Evolutionary conservation across 2,329 filamentous ascomycete genomes (phyloP).

Genomic region (Anthostomella pinea): DNA sequence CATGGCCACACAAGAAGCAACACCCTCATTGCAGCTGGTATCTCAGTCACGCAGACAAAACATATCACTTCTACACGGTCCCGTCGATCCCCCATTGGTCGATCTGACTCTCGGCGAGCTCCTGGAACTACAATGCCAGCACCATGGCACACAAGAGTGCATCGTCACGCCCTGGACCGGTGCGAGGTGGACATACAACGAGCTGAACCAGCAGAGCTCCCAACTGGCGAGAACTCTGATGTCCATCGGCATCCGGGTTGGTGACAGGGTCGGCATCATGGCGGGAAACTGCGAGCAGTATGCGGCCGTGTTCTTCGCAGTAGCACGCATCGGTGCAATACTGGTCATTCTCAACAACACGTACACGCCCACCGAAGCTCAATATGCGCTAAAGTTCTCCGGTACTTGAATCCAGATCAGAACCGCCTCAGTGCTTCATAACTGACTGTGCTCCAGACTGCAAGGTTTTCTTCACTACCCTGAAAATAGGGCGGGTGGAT

Average conservation of each 20-base stretch:
- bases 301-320: slow-evolving; percentile 71
- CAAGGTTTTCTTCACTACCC: slow-evolving; percentile 70
- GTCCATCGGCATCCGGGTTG: slow-evolving; percentile 62
- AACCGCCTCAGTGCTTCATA: too few relatives aligned
- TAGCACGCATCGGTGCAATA: slow-evolving; percentile 63
- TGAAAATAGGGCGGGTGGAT: slow-evolving; percentile 63
- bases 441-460: slow-evolving; percentile 50
- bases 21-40: slow-evolving; percentile 12
- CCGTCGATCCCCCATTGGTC: slow-evolving; percentile 65
- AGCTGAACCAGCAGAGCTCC: slow-evolving; percentile 60
- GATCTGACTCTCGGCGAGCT: slow-evolving; percentile 71
- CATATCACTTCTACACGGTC: slow-evolving; percentile 64
- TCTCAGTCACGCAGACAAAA: slow-evolving; percentile 31
- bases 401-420: slow-evolving; percentile 48
- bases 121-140: slow-evolving; percentile 65
- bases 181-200: slow-evolving; percentile 68
- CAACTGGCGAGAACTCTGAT: slow-evolving; percentile 64
- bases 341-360: slow-evolving; percentile 81
- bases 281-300: slow-evolving; percentile 80
- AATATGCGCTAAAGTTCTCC: slow-evolving; percentile 68
- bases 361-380: slow-evolving; percentile 70
- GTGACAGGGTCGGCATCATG: slow-evolving; percentile 73
- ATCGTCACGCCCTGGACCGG: slow-evolving; percentile 75
- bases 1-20: slow-evolving; percentile 27
- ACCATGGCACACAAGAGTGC: slow-evolving; percentile 64